Base-by-base conservation (phyloP, 768 basidiomycete species). In the Amanita brunnescens region DNA sequence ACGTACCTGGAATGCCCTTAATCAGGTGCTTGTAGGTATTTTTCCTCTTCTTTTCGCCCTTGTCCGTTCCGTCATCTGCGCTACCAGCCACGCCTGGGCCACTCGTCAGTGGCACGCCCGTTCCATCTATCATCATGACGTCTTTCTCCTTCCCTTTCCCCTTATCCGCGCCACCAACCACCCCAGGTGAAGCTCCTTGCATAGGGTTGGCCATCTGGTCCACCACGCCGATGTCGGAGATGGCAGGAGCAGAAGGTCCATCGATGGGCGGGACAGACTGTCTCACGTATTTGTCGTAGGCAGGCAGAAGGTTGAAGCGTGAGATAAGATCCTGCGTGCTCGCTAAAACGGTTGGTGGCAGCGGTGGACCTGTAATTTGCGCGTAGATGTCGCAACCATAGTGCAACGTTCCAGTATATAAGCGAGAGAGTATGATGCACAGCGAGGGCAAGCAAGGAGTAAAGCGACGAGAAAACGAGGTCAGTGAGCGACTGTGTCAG, bases 221-320 rank as follows among this genome's bases (percentile, higher is more conserved):
- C 42, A 18, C 1, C 13, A 33, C 10, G 18, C 13, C 16, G 21
- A 20, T 21, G 13, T 34, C 41, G 43, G 55, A 47, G 16, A 42
- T 16, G 4, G 54, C 52, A 29, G 47, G 30, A 18, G 13, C 48
- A 13, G 50, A 34, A 29, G 41, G 26, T 16, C 12, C 42, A 53
- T 66, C 66, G 26, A 66, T 57, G 16, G 72, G 67, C 32, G 64
- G 52, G 35, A 68, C 61, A 60, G 70, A 67, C 9, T 80, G 76
- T n/a, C 82, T 75, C 46, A 90, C 88, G 59, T 90, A 85, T 61
- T 82, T 85, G 69, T 89, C 83, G 63, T 91, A 91, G n/a, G 85
- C 81, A 8, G 81, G 58, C 45, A 81, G 74, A 24, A 91, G 78
- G 45, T 77, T 71, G 59, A 91, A 87, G 54, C 83, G 81, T 40